phyloP scores from a whole-genome alignment of 163 green algal species.

The Scenedesmus sp. region DNA sequence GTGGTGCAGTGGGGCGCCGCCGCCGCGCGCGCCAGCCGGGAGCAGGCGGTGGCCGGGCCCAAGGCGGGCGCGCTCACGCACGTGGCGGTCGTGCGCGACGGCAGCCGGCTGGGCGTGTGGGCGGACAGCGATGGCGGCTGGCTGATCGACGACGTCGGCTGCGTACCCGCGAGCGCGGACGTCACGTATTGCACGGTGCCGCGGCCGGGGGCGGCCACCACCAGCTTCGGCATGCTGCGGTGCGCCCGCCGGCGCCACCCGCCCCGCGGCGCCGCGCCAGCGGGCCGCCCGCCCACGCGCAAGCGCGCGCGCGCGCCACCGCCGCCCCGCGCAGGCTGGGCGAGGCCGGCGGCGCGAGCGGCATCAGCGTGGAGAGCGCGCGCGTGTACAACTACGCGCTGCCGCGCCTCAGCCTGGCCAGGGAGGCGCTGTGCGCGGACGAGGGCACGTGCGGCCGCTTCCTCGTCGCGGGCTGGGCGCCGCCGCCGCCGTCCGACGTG shows the following conservation, averaged over 20 bases:
- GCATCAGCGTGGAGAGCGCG: too few relatives aligned
- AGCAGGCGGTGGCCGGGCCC: background rate
- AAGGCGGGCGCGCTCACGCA: background rate
- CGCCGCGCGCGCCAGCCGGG: constrained; percentile 1
- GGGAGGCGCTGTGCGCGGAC: constrained; percentile 21
- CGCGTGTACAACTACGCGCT: constrained; percentile 58
- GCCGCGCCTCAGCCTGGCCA: constrained; percentile 21
- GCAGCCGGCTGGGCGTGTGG: constrained; percentile 51
- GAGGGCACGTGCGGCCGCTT: constrained; percentile 32
- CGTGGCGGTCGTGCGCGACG: constrained; percentile 40
- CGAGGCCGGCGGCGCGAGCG: too few relatives aligned
- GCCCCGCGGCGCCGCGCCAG: too few relatives aligned
- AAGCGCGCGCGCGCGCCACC: too few relatives aligned
- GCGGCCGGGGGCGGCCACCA: background rate
- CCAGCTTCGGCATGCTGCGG: constrained; percentile 8
- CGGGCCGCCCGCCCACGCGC: too few relatives aligned
- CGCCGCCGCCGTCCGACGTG: background rate
- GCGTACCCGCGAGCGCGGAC: constrained; percentile 30
- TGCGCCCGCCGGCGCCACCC: too few relatives aligned
- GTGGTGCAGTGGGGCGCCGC: constrained; percentile 20
- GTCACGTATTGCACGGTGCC: constrained; percentile 14
- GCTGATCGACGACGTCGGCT: constrained; percentile 47
- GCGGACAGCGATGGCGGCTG: constrained; percentile 45
- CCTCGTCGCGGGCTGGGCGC: constrained; percentile 16
- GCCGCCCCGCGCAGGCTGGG: background rate